Conservation (phyloP, 1,284 basidiomycete species). For the Taiwanofungus camphoratus region DNA sequence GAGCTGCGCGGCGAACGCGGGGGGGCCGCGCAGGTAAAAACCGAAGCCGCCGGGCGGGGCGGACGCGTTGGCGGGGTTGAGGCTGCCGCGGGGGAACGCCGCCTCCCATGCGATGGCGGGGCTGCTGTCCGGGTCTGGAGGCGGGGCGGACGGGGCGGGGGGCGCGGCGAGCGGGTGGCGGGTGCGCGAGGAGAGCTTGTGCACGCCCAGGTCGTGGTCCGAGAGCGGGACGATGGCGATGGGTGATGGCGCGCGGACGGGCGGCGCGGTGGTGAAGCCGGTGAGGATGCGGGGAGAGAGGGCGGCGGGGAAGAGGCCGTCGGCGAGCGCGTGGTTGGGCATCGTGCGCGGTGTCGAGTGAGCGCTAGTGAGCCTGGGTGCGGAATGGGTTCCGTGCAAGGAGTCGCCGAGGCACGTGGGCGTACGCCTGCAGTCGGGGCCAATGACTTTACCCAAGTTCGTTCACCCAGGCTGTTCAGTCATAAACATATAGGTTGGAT, state of each 20-base stretch:
- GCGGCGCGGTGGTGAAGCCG: constrained; percentile 21
- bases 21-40: constrained; percentile 51
- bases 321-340: too few species aligned
- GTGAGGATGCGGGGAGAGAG: constrained; percentile 13
- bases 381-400: too few species aligned
- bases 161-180: constrained; percentile 36
- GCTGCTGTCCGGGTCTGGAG: constrained; percentile 24
- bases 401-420: too few species aligned
- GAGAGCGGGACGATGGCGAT: constrained; percentile 22
- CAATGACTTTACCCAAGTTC: too few species aligned
- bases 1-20: constrained; percentile 32
- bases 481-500: too few species aligned
- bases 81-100: constrained; percentile 49
- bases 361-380: too few species aligned
- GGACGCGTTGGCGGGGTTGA: constrained; percentile 42
- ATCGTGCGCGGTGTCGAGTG: too few species aligned
- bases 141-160: constrained; percentile 15
- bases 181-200: constrained; percentile 36
- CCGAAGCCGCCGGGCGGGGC: constrained; percentile 52
- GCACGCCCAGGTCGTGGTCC: constrained; percentile 41
- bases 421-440: too few species aligned
- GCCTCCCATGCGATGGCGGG: constrained; percentile 54
- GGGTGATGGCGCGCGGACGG: constrained; percentile 2
- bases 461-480: too few species aligned
- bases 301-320: constrained; percentile 15